Evolutionary conservation across 768 basidiomycete species (phyloP).

Genomic region (Russula griseocarnosa): DNA sequence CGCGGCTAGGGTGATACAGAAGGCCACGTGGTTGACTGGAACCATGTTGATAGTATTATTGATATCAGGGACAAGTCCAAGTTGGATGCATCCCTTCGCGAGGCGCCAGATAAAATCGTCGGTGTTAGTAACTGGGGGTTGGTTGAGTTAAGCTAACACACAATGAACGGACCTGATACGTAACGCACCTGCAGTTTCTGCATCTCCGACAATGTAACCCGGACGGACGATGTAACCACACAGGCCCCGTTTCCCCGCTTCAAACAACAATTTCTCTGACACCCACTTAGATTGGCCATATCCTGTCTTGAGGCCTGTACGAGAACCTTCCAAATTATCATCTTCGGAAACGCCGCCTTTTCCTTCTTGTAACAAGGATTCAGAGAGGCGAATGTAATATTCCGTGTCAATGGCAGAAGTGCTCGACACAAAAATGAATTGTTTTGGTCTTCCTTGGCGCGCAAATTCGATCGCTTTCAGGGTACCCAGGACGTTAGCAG

Average conservation of each 20-base stretch:
- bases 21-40: slow-evolving; percentile 93
- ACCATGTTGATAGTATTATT: slow-evolving; percentile 99
- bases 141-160: neutral
- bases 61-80: slow-evolving; percentile 95
- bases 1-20: slow-evolving; percentile 70
- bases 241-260: slow-evolving; percentile 84
- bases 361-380: slow-evolving; percentile 48
- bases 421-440: slow-evolving; percentile 86
- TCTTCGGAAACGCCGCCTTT: slow-evolving; percentile 75
- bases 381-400: slow-evolving; percentile 84
- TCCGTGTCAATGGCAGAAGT: slow-evolving; percentile 93
- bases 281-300: slow-evolving; percentile 99
- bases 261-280: slow-evolving; percentile 88
- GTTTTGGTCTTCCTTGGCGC: slow-evolving; percentile 67
- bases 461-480: slow-evolving; percentile 80
- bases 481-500: slow-evolving; percentile 90
- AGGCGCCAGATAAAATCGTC: slow-evolving; percentile 97
- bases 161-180: neutral
- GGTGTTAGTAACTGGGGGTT: slow-evolving; percentile 81
- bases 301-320: slow-evolving; percentile 71
- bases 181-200: slow-evolving; percentile 71
- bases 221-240: slow-evolving; percentile 85
- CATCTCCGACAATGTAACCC: slow-evolving; percentile 95
- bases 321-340: slow-evolving; percentile 86
- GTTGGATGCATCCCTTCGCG: slow-evolving; percentile 97